Base-by-base conservation (phyloP, 2,329 filamentous ascomycete species). In the Conoideocrella luteorostrata region DNA sequence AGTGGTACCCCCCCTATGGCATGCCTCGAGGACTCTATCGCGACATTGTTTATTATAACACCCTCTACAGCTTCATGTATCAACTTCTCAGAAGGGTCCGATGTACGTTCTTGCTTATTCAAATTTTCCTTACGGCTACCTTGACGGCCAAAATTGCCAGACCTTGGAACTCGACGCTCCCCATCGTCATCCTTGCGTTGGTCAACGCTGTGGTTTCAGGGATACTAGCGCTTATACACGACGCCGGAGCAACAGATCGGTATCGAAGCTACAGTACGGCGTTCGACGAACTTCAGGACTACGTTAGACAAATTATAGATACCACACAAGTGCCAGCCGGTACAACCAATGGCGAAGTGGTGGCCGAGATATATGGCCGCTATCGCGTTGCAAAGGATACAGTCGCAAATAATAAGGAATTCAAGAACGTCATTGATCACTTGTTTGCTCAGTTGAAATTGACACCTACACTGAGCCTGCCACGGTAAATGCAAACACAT, bases 201-300 rank as follows among this genome's bases (percentile, higher is more conserved):
- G 51, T 66, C 45, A 76, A 75, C 53, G 77, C 74, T 1, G 56
- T 73, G 43, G 62, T 68, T 32, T 70, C 74, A 7, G 74, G 74
- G 2, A 52, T 76, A 6, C 61, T 77, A 4, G 74, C 71, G 3
- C 59, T 77, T 13, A 51, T 77, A 45, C 72, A 76, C 56, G 77
- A 77, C 52, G 75, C 71, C 46, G 74, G 74, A 1, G 53, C 77
- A 15, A 73, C 74, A 3, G 70, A 75, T 47, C 60, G 72, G 7
- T 75, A 75, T 49, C 65, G 72, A 22, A 67, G 67, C 39, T 65
- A 77, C 52, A 67, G 67, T 50, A 63, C 67, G 22, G 70, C 76
- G 52, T 76, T 75, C 51, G 62, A 64, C 41, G 63, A 67, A 30
- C 60, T 76, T 22, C 72, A 76, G 50, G 70, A 75, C 46, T 63